Percentiles rank a stretch among this genome's conserved stretches.
These are phyloP conservation scores for Botrytis elliptica DNA, from an alignment of 2,329 filamentous ascomycete genomes.

Conservation along the genomic window DNA sequence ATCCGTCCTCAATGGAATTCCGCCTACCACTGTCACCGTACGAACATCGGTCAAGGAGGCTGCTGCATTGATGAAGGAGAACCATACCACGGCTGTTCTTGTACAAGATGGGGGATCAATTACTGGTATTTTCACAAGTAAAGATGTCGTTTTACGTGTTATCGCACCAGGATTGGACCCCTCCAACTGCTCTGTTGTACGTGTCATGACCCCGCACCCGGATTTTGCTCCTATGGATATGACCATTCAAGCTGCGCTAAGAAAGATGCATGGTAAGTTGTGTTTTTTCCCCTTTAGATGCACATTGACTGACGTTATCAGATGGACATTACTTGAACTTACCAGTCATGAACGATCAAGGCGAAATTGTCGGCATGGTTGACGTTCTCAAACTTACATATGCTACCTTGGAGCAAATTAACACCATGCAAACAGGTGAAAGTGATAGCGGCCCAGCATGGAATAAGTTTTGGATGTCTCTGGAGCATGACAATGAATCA, in stretches of 20 bases:
- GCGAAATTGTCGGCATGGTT: constrained; percentile 99
- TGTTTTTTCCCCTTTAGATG: neutral
- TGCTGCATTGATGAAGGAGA: constrained; percentile 95
- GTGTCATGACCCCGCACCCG: constrained; percentile 98
- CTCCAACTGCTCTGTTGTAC: constrained; percentile 91
- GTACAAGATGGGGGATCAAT: constrained; percentile 97
- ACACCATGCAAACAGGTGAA: constrained; percentile 86
- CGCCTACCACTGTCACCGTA: constrained; percentile 92
- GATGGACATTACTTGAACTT: constrained; percentile 98
- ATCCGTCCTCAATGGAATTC: constrained; percentile 86
- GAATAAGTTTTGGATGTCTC: constrained; percentile 99
- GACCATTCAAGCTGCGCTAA: constrained; percentile 95
- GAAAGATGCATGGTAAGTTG: constrained; percentile 95
- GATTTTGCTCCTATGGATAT: constrained; percentile 99
- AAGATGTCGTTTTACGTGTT: constrained; percentile 96
- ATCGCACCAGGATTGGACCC: constrained; percentile 96
- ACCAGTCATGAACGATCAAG: constrained; percentile 95
- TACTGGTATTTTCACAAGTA: constrained; percentile 98
- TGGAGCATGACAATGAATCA: constrained; percentile 86
- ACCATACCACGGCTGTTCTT: constrained; percentile 93
- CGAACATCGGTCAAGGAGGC: constrained; percentile 96
- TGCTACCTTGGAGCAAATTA: constrained; percentile 95
- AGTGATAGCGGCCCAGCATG: constrained; percentile 86
- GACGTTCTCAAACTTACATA: constrained; percentile 98
- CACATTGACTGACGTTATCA: constrained; percentile 42